Evolutionary conservation across 2,329 filamentous ascomycete genomes (phyloP), one percentile per base, ranked within the genome.

Genomic region (Clonostachys sp.): DNA sequence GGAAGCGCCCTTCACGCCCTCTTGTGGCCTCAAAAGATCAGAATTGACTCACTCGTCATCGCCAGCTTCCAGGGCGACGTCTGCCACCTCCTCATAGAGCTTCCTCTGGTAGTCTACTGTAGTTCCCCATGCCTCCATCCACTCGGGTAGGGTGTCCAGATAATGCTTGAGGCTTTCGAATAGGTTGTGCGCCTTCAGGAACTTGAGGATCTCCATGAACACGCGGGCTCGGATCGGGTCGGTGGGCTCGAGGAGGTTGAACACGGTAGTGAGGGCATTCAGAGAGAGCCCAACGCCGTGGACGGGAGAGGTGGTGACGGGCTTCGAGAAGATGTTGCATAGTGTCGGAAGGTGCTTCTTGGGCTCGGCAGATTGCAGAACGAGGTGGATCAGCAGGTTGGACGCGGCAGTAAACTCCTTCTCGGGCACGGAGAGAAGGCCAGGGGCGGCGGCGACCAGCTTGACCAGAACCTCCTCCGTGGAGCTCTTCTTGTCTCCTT

Each of bases 361-460:
- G 56, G 87, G 81, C 59, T 91, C 89, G 59, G 87, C 83, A 50
- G 91, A 89, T 72, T 95, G 89, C 61, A 90, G 80, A 57, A 95
- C 83, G 51, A 99, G 85, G 75, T 96, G 89, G 63, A 97, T 86
- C 67, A 99, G 86, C 58, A 97, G 86, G 74, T 99, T 97, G 75
- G 96, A 96, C 51, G 92, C 90, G 50, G 92, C 87, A 51, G 90
- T 91, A 67, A 96, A 94, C 71, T 97, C 92, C 80, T 94, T 95
- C 79, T 99, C 94, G 50, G 92, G 89, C 48, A 91, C 89, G 53
- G 81, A 80, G 71, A 91, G 95, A 64, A 99, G 77, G 45, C 80
- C 80, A 46, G 80, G 71, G 46, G 89, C 90, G 49, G 88, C 87
- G 56, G 85, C 83, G 51, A 97, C 89, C 55, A 99, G 78, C 78